phyloP scores from a whole-genome alignment of 768 basidiomycete species.

The Tylopilus subfusipes region DNA sequence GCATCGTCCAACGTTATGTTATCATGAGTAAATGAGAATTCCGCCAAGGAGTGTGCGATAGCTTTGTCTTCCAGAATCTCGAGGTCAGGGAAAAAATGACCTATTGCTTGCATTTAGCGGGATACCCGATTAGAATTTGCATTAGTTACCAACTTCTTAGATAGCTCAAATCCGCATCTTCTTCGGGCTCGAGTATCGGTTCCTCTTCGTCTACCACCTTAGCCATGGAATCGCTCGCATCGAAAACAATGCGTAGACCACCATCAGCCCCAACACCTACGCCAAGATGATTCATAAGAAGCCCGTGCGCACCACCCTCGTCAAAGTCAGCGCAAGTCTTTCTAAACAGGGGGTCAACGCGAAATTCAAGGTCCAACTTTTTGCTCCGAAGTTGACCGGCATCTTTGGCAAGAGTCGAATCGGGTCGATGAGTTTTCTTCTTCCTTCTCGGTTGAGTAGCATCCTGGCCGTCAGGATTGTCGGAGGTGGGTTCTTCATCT shows the following conservation, averaged over 20 bases:
- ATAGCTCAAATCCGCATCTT: slow-evolving; percentile 60
- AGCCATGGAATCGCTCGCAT: slow-evolving; percentile 87
- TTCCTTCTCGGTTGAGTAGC: slow-evolving; percentile 52
- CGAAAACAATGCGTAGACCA: slow-evolving; percentile 87
- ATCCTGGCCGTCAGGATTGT: slow-evolving; percentile 63
- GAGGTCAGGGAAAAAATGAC: slow-evolving; percentile 71
- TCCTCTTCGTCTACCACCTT: slow-evolving; percentile 72
- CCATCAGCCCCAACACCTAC: slow-evolving; percentile 76
- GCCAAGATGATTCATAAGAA: slow-evolving; percentile 94
- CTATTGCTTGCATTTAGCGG: slow-evolving; percentile 32
- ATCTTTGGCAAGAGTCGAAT: slow-evolving; percentile 87
- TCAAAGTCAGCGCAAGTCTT: slow-evolving; percentile 99
- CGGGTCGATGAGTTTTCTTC: slow-evolving; percentile 66
- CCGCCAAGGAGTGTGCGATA: slow-evolving; percentile 77
- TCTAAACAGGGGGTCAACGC: slow-evolving; percentile 93
- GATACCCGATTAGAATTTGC: background rate
- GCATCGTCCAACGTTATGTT: slow-evolving; percentile 57
- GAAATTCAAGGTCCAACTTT: slow-evolving; percentile 93
- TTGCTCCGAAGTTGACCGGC: slow-evolving; percentile 79
- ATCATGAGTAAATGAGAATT: slow-evolving; percentile 80
- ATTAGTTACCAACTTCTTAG: slow-evolving; percentile 49
- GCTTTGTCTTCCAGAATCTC: slow-evolving; percentile 59
- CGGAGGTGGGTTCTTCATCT: slow-evolving; percentile 55
- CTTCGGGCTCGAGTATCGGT: slow-evolving; percentile 62
- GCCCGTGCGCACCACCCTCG: slow-evolving; percentile 93